Conservation (phyloP, 352 stramenopile genomes). For the Phytophthora ramorum region DNA sequence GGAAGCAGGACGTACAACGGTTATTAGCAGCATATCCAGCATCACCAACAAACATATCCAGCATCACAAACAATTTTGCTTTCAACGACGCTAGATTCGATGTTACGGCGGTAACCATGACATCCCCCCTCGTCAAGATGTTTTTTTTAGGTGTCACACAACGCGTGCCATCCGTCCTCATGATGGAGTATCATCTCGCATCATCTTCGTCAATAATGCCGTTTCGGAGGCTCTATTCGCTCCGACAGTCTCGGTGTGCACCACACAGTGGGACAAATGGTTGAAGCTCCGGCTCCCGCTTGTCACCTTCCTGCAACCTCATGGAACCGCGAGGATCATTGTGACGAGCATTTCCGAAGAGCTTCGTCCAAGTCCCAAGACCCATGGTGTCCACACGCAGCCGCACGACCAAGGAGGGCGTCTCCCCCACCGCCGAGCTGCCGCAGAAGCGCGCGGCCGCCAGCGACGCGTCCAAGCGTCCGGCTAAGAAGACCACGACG, state of each 20-base stretch:
- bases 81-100: background rate
- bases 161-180: background rate
- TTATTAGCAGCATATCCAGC: no score
- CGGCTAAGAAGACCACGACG: conserved; percentile 58
- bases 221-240: background rate
- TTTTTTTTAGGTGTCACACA: background rate
- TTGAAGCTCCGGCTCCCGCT: conserved; percentile 6
- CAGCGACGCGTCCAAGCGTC: conserved; percentile 33
- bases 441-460: conserved; percentile 39
- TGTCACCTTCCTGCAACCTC: conserved; percentile 39
- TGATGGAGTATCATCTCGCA: no score
- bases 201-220: background rate
- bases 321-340: conserved; percentile 14
- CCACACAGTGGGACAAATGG: conserved; percentile 10
- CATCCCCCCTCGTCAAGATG: background rate
- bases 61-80: background rate
- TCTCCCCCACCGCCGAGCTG: conserved; percentile 25
- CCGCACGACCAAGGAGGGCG: conserved; percentile 38
- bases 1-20: no score
- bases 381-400: conserved; percentile 69
- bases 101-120: background rate
- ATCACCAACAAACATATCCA: background rate
- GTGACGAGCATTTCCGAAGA: conserved; percentile 28
- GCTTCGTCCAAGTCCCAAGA: background rate
- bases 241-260: conserved; percentile 1